Evolutionary conservation across 2,329 filamentous ascomycete species (phyloP), one percentile per base, ranked within the genome.

Genomic region (Trichoderma citrinoviride): DNA sequence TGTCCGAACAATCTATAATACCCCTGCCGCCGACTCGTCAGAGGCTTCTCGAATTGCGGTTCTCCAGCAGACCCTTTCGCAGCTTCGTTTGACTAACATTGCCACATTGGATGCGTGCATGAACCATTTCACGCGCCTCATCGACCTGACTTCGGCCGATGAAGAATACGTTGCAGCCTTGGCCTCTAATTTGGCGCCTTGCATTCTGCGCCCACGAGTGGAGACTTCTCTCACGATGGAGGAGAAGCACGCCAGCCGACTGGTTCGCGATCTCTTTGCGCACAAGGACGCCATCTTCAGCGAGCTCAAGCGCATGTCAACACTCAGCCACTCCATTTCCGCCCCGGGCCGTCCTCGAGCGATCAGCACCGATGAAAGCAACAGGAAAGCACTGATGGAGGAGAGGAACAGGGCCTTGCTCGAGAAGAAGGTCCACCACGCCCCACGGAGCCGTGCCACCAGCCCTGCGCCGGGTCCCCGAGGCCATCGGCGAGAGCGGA

Each of bases 31-130:
- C 47, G 92, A 96, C 65, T 85, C 87, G 17, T 87, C 88, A 3
- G 91, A 96, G 71, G 84, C 88, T 58, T 88, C 91, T 14, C 90
- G 95, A 61, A 85, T 99, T 68, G 90, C 93, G 62, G 92, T 98
- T 67, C 86, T 99, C 40, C 95, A 99, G 77, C 96, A 95, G 72
- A 98, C 95, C 0, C 88, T 99, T 64, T 94, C 93, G 44, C 93
- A 98, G 76, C 86, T 99, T 64, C 90, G 94, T 67, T 88, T 99
- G 64, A 93, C 95, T 69, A 99, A 99, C 77, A 99, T 99, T 77
- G 95, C 95, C 54, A 98, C 95, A n/a, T 87, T 99, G 66, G 95
- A 99, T 77, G 95, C 95, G 46, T 91, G 97, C 75, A 96, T 96
- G 84, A 98, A 96, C 70, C 95, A 99, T 79, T 98, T 99, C 76